Percentiles rank a stretch among this genome's conserved stretches.
Conservation (phyloP, 2,329 filamentous ascomycete genomes). For the Cordyceps farinosa region DNA sequence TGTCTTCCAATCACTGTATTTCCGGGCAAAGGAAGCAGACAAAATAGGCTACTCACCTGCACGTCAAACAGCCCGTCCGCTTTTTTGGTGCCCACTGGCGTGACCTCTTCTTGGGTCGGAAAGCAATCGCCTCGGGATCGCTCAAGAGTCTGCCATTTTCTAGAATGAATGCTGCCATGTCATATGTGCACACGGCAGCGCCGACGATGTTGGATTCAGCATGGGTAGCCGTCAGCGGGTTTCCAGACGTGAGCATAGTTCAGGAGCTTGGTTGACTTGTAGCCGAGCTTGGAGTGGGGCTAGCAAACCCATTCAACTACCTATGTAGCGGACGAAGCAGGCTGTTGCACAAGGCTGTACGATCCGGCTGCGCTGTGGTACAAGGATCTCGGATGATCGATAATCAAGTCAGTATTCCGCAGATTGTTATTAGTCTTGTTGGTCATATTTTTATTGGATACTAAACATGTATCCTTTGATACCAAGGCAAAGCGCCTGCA, state of each 20-base stretch:
- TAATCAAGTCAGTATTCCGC: neutral
- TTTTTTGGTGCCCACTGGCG: constrained; percentile 12
- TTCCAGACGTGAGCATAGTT: no score
- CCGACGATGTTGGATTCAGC: neutral
- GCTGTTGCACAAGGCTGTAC: neutral
- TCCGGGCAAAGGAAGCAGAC: neutral
- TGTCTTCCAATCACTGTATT: neutral
- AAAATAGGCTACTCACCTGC: neutral
- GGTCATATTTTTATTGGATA: neutral
- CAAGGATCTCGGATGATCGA: neutral
- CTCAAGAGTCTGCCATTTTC: constrained; percentile 3
- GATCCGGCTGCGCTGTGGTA: neutral
- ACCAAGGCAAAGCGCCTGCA: neutral
- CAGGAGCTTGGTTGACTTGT: neutral
- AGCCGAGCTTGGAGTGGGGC: neutral
- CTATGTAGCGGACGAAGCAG: neutral
- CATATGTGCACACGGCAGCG: neutral
- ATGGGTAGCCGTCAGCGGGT: no score
- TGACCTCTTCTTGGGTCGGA: neutral
- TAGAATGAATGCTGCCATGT: constrained; percentile 5
- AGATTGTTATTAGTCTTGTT: neutral
- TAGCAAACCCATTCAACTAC: no score
- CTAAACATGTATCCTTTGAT: neutral
- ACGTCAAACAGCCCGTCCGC: constrained; percentile 5
- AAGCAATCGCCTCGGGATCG: neutral